Conservation (phyloP, 371 early-diverging fungal species). For the Rhizopus sp. region DNA sequence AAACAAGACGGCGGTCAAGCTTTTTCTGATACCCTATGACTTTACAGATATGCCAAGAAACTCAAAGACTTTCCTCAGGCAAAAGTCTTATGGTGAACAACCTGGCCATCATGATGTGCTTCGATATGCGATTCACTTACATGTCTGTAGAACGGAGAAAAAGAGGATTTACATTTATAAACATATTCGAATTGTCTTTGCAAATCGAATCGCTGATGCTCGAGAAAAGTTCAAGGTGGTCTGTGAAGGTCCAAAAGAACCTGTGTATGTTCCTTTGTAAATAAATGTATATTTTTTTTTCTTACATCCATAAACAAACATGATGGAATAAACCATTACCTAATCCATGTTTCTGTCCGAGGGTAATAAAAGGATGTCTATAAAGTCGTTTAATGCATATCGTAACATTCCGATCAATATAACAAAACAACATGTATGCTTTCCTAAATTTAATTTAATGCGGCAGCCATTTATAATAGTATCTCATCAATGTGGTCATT, state of each 20-base stretch:
- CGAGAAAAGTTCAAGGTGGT: constrained; percentile 64
- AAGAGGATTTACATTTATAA: constrained; percentile 66
- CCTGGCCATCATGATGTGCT: constrained; percentile 24
- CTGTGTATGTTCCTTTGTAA: constrained; percentile 38
- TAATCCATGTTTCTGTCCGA: too few species aligned
- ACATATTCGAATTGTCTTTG: constrained; percentile 78
- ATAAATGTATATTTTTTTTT: constrained; percentile 2
- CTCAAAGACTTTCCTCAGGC: constrained; percentile 80
- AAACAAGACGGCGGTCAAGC: constrained; percentile 75
- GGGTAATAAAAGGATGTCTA: too few species aligned
- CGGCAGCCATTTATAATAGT: too few species aligned
- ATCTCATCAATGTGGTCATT: too few species aligned
- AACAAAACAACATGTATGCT: too few species aligned
- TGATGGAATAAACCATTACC: too few species aligned
- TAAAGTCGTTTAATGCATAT: too few species aligned
- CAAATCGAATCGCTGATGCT: constrained; percentile 60
- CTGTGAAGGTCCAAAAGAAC: constrained; percentile 62
- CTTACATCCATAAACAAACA: too few species aligned
- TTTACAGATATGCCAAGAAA: constrained; percentile 74
- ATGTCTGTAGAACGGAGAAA: constrained; percentile 61
- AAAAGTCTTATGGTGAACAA: constrained; percentile 62
- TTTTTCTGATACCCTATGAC: constrained; percentile 84
- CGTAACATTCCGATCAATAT: too few species aligned
- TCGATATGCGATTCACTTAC: constrained; percentile 80
- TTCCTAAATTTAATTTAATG: too few species aligned